A percentile compares a stretch with the other conserved stretches of the same genome.
Conservation (phyloP, 192 early-diverging fungal species). For the Lobulomyces angularis region DNA sequence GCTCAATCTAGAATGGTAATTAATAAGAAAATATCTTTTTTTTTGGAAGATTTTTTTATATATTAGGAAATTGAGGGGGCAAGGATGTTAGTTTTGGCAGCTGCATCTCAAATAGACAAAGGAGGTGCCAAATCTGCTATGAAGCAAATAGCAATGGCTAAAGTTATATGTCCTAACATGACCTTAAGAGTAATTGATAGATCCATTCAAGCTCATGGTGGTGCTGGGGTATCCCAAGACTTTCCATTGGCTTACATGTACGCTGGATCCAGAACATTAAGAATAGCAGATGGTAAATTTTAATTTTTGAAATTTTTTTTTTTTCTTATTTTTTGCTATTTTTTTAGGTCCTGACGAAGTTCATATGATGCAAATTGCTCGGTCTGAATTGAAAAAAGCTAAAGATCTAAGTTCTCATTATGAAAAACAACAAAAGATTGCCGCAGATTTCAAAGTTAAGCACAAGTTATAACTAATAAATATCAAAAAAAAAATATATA, state of each 20-base stretch:
- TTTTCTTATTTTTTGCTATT: background rate
- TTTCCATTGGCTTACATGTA: constrained; percentile 72
- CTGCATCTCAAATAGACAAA: constrained; percentile 84
- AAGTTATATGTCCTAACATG: constrained; percentile 77
- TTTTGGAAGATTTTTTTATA: too few species aligned
- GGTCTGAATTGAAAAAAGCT: constrained; percentile 23
- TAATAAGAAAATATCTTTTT: too few species aligned
- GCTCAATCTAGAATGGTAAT: constrained; percentile 74
- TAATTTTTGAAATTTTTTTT: background rate
- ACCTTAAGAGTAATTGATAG: constrained; percentile 67
- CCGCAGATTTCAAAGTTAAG: too few species aligned
- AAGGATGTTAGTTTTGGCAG: constrained; percentile 81
- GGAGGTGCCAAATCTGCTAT: constrained; percentile 75
- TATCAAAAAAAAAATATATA: too few species aligned
- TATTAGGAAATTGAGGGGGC: constrained; percentile 87
- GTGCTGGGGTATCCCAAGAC: constrained; percentile 80
- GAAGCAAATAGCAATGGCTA: constrained; percentile 95
- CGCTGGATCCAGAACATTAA: constrained; percentile 65
- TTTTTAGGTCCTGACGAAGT: constrained; percentile 71
- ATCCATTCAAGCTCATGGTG: constrained; percentile 88
- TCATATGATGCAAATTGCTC: constrained; percentile 69
- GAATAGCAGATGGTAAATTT: constrained; percentile 74
- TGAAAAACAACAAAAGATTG: too few species aligned
- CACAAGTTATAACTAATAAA: too few species aligned
- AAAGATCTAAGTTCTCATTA: too few species aligned